Base-by-base conservation (phyloP, 1,284 basidiomycete species). In the Sparassis latifolia region DNA sequence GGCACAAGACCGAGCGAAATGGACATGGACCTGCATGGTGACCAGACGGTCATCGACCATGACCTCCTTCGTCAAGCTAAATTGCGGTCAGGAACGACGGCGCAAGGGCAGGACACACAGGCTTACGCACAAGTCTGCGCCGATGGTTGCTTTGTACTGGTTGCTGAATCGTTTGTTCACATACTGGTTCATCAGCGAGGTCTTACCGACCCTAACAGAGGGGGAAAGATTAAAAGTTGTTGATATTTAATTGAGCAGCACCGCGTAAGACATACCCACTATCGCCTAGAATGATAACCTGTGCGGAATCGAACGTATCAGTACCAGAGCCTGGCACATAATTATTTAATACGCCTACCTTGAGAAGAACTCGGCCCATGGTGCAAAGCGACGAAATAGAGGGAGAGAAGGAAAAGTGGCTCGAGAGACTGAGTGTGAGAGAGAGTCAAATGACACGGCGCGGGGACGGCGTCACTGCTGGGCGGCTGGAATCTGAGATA, bases 101-200 rank as follows among this genome's bases (percentile, higher is more conserved):
- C 32, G n/a, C 27, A 12, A 20, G 41, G 31, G 3, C 6, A 38
- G 37, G 38, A 33, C 5, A 29, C 27, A 37, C 20, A 35, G 35
- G 32, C 31, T 49, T 55, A 77, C 87, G 59, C 70, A 90, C 89
- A 92, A 92, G 75, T 92, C 89, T 55, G 86, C 85, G 59, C 91
- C 92, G 66, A 96, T 95, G 55, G 93, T 97, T 9, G 94, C 95
- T 77, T 99, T 99, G 82, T 99, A 99, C 71, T 98, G 96, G 70
- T 96, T 97, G 65, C 91, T 96, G 75, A 99, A 99, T 58, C 97
- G 89, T 74, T 98, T 99, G 85, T 99, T 99, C 63, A 99, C 97
- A 77, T 98, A 99, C 77, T 99, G 97, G 78, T 98, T 99, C 97
- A 99, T 99, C 63, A 99, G 84, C 41, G 96, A 99, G 45, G 96